Base-by-base conservation (phyloP, 495 filamentous ascomycete genomes). In the Mycothermus thermophilus region DNA sequence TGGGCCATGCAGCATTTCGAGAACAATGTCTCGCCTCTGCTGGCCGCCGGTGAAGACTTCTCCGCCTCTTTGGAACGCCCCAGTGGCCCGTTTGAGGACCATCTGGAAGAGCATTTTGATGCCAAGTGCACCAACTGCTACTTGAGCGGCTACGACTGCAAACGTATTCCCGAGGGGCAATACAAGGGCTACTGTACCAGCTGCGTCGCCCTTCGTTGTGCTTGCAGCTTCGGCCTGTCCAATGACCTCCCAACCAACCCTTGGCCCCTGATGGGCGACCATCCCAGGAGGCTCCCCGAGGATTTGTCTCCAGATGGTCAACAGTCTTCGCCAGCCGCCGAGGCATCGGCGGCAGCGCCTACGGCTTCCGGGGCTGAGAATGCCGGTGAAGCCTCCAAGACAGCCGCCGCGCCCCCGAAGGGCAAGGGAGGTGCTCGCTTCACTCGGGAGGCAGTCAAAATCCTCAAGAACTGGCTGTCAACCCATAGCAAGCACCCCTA, bases 401-500 rank as follows among this genome's bases (percentile, higher is more conserved):
- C n/a, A n/a, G 55, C 38, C 0, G 56, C 59, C 5, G 44, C 57
- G 9, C 14, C 30, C 10, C 13, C 41, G 12, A 56, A 61, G 20
- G 45, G 41, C 32, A 69, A 67, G 46, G 57, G 59, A 31, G 78
- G 69, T 25, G 66, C 72, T 18, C 66, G 83, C 14, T 79, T 90
- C 53, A 77, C 80, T 3, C 66, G 77, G 40, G 73, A 80, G 41
- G 74, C 79, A 2, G 64, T 85, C 41, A 79, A 76, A 41, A 70
- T 80, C 38, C 59, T 92, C 33, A 82, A 83, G 57, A 70, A 71
- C 43, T 92, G 83, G 83, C 66, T 88, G 11, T 67, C 74, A 3
- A 72, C 72, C 12, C 80, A 92, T 54, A 66, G 65, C 46, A 67
- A 75, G 30, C 76, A 86, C 47, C 83, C 83, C 0, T 92, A 92